Base-by-base conservation (phyloP, 805 yeast genomes). In the Lachancea quebecensis region DNA sequence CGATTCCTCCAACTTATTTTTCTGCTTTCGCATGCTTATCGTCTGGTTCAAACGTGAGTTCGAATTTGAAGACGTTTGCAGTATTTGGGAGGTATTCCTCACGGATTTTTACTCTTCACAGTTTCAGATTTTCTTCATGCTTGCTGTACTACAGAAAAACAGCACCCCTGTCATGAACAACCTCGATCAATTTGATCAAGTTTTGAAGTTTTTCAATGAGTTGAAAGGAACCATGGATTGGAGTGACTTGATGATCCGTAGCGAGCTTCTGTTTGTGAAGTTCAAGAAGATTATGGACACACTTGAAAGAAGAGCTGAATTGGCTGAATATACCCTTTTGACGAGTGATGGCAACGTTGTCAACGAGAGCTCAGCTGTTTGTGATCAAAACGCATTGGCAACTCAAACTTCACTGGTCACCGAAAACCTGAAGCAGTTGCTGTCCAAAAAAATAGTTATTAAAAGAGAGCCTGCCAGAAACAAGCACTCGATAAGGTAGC, bases 1-100 rank as follows among this genome's bases (percentile, higher is more conserved):
- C 57, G 96, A 90, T 53, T 82, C 96, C 2, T 85, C 82, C 28
- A 90, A 93, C 59, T 72, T 93, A 50, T 93, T 93, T 60, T 93
- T 93, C 72, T 89, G 90, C 56, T 93, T 93, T 71, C 72, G 98
- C 49, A 91, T 93, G 98, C 68, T 93, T 12, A 70, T 93, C 34
- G 97, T 93, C 2, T 90, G 96, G 96, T 93, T 77, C 62, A 93
- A 93, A 62, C 77, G 99, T 41, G 99, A 93, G 58, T 82, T 93
- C 51, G 75, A 74, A 25, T 85, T 91, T 76, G 77, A 77, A 39
- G 86, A 86, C 44, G 85, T 87, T 1, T 67, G 85, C 58, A 70
- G 76, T 27, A 71, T 91, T n/a, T 91, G 98, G 98, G 99, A 91
- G 59, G 80, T 85, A 2, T 69, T 93, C 39, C 87, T 93, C 81